Conservation (phyloP, 768 basidiomycete species). For the Mycena chlorophos region DNA sequence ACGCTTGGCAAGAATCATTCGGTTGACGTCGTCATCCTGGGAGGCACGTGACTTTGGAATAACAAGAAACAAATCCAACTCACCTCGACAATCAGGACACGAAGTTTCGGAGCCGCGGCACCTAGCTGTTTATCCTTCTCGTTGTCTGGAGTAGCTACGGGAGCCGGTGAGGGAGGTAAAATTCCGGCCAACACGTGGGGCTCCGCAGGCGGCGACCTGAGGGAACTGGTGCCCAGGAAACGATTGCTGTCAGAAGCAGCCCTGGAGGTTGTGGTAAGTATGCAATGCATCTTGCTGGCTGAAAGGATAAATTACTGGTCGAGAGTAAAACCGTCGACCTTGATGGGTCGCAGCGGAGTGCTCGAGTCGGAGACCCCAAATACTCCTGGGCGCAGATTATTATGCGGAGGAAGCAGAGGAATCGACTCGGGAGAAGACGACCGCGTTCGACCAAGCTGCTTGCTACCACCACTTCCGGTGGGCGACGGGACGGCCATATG, state of each 20-base stretch:
- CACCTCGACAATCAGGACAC: slow-evolving; percentile 71
- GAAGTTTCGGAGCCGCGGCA: slow-evolving; percentile 29
- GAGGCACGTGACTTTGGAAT: neutral
- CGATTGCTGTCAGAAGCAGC: slow-evolving; percentile 7
- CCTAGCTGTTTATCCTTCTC: neutral
- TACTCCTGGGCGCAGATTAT: slow-evolving; percentile 16
- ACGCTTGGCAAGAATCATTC: slow-evolving; percentile 66
- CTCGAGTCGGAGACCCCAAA: slow-evolving; percentile 30
- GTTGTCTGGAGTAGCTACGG: neutral
- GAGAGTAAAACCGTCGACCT: slow-evolving; percentile 31
- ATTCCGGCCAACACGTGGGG: neutral
- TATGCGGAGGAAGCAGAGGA: neutral
- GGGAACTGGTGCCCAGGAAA: slow-evolving; percentile 2
- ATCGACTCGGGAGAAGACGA: slow-evolving; percentile 4
- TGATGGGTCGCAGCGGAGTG: slow-evolving; percentile 37
- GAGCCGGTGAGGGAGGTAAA: neutral
- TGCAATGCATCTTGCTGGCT: no score
- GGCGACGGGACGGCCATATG: slow-evolving; percentile 28
- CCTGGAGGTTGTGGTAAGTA: no score
- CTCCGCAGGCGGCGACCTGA: neutral
- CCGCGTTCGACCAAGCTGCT: slow-evolving; percentile 3
- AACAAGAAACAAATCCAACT: slow-evolving; percentile 12
- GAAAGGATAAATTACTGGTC: no score
- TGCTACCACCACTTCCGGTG: neutral
- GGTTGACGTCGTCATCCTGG: slow-evolving; percentile 75